phyloP scores from a whole-genome alignment of 345 rosid species.

The Passiflora organensis region DNA sequence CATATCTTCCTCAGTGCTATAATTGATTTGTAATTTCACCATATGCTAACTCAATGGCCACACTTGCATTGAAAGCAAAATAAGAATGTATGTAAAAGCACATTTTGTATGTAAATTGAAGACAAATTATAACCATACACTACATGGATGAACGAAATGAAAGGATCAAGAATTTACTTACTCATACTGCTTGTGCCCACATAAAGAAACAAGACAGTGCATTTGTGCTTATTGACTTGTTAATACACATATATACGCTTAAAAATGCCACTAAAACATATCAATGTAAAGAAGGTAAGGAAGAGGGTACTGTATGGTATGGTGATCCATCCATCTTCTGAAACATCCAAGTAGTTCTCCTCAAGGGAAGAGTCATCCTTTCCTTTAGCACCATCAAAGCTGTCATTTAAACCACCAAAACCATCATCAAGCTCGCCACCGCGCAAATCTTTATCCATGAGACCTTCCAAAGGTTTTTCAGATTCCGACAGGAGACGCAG shows the following conservation, averaged over 20 bases:
- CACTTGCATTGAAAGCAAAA: background rate
- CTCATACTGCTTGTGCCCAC: too few relatives aligned
- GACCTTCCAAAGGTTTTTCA: constrained; percentile 51
- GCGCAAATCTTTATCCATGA: constrained; percentile 60
- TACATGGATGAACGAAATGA: too few relatives aligned
- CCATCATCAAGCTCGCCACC: constrained; percentile 31
- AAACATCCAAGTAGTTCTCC: constrained; percentile 65
- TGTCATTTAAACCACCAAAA: constrained; percentile 29
- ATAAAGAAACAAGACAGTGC: background rate
- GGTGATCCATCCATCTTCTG: constrained; percentile 87
- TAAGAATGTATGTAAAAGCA: background rate
- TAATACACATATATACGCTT: too few relatives aligned
- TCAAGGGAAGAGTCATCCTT: constrained; percentile 24
- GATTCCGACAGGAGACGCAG: constrained; percentile 31
- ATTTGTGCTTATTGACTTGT: too few relatives aligned
- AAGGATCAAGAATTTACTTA: too few relatives aligned
- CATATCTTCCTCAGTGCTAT: background rate
- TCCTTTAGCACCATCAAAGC: constrained; percentile 22
- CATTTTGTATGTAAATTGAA: background rate
- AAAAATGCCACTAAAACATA: too few relatives aligned
- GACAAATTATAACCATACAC: too few relatives aligned
- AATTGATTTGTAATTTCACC: background rate
- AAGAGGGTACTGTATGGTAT: constrained; percentile 67
- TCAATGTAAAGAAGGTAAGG: background rate
- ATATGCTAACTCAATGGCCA: background rate